These are phyloP conservation scores for Geoglossum cookeanum DNA, from an alignment of 2,329 filamentous ascomycete species.

Conservation along the genomic window DNA sequence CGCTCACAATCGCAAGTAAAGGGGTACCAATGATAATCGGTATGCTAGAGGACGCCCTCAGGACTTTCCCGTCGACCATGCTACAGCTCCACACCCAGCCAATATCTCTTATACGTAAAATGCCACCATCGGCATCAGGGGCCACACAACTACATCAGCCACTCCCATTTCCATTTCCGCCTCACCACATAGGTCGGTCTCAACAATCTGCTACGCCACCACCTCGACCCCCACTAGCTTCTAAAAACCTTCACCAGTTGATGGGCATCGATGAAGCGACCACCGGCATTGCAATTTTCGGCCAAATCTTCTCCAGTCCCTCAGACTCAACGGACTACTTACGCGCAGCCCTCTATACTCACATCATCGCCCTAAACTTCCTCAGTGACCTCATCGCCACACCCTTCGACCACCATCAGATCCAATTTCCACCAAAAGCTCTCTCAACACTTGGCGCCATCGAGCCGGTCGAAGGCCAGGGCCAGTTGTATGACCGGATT, in stretches of 20 bases:
- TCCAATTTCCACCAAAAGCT: not conserved
- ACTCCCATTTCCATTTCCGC: not conserved
- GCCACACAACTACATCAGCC: not conserved
- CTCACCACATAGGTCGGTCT: not conserved
- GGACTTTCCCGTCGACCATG: not conserved
- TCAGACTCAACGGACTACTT: not conserved
- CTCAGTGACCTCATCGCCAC: not conserved
- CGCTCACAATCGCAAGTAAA: not conserved
- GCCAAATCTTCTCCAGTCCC: not conserved
- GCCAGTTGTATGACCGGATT: not conserved
- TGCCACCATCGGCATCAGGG: not conserved
- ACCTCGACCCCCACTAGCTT: not conserved
- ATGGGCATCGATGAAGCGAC: not conserved
- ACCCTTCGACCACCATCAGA: not conserved
- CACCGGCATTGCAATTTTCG: not conserved
- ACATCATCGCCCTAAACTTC: slow-evolving; percentile 1
- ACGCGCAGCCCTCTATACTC: not conserved
- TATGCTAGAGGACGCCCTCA: not conserved
- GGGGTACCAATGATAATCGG: not conserved
- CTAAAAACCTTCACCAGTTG: not conserved
- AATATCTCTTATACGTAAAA: not conserved
- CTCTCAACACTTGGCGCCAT: not conserved
- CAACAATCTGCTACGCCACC: not conserved
- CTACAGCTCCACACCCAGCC: not conserved
- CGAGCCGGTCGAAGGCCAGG: not conserved